phyloP scores from a whole-genome alignment of 176 grass and related monocot genomes.

The Cenchrus purpureus region DNA sequence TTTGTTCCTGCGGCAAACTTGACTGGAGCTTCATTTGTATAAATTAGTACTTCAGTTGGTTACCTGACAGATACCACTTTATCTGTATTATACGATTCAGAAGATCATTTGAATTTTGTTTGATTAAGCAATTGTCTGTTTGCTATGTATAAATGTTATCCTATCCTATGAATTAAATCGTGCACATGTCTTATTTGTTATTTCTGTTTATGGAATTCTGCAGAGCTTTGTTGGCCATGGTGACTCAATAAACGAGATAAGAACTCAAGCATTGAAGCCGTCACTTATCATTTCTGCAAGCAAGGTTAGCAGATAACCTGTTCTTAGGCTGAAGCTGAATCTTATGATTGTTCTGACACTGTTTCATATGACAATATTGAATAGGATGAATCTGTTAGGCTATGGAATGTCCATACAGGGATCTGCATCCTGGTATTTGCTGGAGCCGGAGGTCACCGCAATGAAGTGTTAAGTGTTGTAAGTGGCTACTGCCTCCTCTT shows the following conservation, averaged over 20 bases:
- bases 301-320: constrained; percentile 62
- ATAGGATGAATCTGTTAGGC: constrained; percentile 93
- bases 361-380: constrained; percentile 18
- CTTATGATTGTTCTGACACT: constrained; percentile 33
- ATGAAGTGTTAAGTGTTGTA: constrained; percentile 98
- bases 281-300: constrained; percentile 96
- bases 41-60: constrained; percentile 9
- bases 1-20: constrained; percentile 1
- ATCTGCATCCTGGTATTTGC: constrained; percentile 95
- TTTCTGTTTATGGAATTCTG: constrained; percentile 26
- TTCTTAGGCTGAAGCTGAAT: constrained; percentile 10
- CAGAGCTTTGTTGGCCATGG: constrained; percentile 98
- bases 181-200: constrained; percentile 8
- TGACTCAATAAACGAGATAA: constrained; percentile 93
- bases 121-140: constrained; percentile 1
- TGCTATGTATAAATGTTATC: constrained; percentile 2
- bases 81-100: not conserved
- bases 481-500: constrained; percentile 47
- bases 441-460: constrained; percentile 87
- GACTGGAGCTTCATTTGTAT: constrained; percentile 12
- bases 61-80: constrained; percentile 13
- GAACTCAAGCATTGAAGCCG: constrained; percentile 87
- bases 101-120: constrained; percentile 3
- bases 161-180: constrained; percentile 3
- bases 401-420: constrained; percentile 97